Evolutionary conservation across 1,139 yeast genomes (phyloP).

Genomic region (Suhomyces bribrorum): DNA sequence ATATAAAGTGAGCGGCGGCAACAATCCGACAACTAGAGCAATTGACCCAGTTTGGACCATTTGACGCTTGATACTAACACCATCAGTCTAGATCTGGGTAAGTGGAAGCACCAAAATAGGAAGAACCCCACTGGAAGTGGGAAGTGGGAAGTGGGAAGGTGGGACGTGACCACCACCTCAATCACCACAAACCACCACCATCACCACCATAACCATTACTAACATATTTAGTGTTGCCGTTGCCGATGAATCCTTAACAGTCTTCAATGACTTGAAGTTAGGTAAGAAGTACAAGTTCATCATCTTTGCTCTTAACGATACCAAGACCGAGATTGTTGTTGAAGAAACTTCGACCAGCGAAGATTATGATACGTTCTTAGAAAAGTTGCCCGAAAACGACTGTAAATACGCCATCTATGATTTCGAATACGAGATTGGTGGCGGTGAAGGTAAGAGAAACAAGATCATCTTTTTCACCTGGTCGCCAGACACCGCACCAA

Average conservation of each 20-base stretch:
- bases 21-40: not conserved
- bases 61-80: slow-evolving; percentile 13
- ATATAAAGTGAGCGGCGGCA: too few species aligned
- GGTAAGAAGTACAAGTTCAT: slow-evolving; percentile 88
- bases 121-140: too few species aligned
- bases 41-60: not conserved
- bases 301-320: slow-evolving; percentile 76
- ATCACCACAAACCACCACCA: too few species aligned
- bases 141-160: too few species aligned
- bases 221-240: slow-evolving; percentile 73
- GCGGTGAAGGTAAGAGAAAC: slow-evolving; percentile 93
- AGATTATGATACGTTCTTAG: slow-evolving; percentile 82
- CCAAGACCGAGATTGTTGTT: slow-evolving; percentile 88
- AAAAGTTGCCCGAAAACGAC: slow-evolving; percentile 89
- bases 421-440: slow-evolving; percentile 87
- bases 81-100: slow-evolving; percentile 69
- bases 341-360: slow-evolving; percentile 74
- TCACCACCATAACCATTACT: too few species aligned
- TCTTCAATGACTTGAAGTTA: slow-evolving; percentile 93
- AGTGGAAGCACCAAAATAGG: slow-evolving; percentile 27
- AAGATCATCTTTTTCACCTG: slow-evolving; percentile 93
- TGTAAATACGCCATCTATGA: slow-evolving; percentile 97
- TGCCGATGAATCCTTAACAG: slow-evolving; percentile 89
- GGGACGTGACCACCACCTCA: too few species aligned
- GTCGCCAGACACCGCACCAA: slow-evolving; percentile 97